These are phyloP conservation scores for Lactifluus echinatus DNA, from an alignment of 768 basidiomycete genomes.

Conservation along the genomic window DNA sequence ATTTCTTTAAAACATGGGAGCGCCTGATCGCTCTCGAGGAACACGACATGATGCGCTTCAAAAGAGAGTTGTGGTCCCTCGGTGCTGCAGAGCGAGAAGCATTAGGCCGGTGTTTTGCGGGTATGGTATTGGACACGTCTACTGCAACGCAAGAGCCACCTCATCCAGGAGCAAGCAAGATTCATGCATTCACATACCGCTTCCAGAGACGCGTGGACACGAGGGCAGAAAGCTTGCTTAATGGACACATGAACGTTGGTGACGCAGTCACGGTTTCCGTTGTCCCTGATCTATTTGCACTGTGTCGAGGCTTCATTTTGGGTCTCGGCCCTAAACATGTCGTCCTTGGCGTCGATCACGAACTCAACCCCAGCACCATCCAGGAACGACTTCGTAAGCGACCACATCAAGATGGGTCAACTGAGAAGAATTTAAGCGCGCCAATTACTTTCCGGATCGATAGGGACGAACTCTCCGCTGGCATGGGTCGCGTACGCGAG, in stretches of 20 bases:
- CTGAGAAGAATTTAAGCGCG: constrained; percentile 14
- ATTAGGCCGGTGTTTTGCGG: constrained; percentile 74
- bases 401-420: constrained; percentile 23
- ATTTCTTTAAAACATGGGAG: constrained; percentile 92
- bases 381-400: constrained; percentile 29
- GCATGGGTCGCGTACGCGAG: constrained; percentile 82
- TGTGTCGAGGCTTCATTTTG: constrained; percentile 77
- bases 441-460: constrained; percentile 72
- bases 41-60: constrained; percentile 73
- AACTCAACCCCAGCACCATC: constrained; percentile 46
- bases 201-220: constrained; percentile 34
- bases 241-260: constrained; percentile 67
- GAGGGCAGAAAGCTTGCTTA: constrained; percentile 41
- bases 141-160: constrained; percentile 25
- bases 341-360: constrained; percentile 77
- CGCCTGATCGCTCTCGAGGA: constrained; percentile 78
- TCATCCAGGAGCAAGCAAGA: constrained; percentile 37
- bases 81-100: constrained; percentile 68
- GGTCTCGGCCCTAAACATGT: constrained; percentile 57
- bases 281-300: constrained; percentile 76
- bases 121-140: constrained; percentile 59
- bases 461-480: constrained; percentile 83
- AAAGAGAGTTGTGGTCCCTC: constrained; percentile 92
- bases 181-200: constrained; percentile 72
- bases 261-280: constrained; percentile 86